Percentiles rank a stretch among this genome's conserved stretches.
Conservation (phyloP, 2,329 filamentous ascomycete genomes). For the Thermothelomyces thermophilus region DNA sequence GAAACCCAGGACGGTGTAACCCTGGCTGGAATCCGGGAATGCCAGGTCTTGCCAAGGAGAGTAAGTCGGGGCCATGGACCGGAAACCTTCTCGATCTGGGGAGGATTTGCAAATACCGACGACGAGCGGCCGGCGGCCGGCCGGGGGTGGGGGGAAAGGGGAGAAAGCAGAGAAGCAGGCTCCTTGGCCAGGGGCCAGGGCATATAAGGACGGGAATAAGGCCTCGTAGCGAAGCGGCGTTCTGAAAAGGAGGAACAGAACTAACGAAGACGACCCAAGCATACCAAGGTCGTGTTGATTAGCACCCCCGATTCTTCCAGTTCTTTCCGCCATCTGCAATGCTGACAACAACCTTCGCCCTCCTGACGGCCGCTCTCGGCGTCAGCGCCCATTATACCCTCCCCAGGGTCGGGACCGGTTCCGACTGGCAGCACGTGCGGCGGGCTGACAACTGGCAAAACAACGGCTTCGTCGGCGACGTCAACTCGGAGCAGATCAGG, state of each 20-base stretch:
- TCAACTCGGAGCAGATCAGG: constrained; percentile 40
- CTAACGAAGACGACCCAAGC: too few species aligned
- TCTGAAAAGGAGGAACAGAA: too few species aligned
- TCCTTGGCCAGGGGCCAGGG: too few species aligned
- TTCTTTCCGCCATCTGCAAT: not conserved
- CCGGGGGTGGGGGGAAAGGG: too few species aligned
- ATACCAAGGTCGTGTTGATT: not conserved
- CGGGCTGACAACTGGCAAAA: constrained; percentile 44
- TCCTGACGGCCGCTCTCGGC: constrained; percentile 19
- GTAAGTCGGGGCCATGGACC: constrained; percentile 7
- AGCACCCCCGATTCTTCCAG: too few species aligned
- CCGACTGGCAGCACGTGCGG: constrained; percentile 41
- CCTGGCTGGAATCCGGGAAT: constrained; percentile 14
- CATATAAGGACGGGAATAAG: too few species aligned
- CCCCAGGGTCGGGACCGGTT: constrained; percentile 31
- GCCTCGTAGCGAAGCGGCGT: too few species aligned
- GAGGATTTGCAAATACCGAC: constrained; percentile 6
- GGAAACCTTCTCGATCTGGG: constrained; percentile 15
- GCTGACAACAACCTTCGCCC: constrained; percentile 15
- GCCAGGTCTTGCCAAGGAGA: constrained; percentile 15
- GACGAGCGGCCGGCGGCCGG: not conserved
- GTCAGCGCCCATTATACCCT: constrained; percentile 31
- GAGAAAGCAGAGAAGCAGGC: too few species aligned
- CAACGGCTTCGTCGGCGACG: constrained; percentile 44
- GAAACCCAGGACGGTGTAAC: constrained; percentile 2